Conservation (phyloP, 1,284 basidiomycete genomes). For the Nidula niveotomentosa region DNA sequence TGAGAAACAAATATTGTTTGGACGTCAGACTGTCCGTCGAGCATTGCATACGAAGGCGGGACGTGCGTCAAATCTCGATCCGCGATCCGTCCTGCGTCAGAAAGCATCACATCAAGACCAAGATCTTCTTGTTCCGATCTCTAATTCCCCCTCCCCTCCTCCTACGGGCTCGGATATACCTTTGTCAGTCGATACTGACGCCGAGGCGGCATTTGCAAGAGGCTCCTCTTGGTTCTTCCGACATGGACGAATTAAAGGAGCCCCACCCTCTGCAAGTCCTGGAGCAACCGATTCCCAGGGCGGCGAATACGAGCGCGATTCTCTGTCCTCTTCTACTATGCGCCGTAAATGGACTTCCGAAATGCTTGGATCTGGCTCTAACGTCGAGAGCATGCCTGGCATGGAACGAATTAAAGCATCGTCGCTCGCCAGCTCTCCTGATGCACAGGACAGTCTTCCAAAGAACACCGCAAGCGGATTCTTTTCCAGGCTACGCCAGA, state of each 20-base stretch:
- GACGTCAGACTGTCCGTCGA: conserved; percentile 73
- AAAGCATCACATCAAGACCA: conserved; percentile 12
- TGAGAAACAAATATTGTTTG: conserved; percentile 82
- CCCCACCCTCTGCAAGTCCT: conserved; percentile 17
- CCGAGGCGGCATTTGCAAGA: conserved; percentile 49
- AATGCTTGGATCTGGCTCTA: conserved; percentile 26
- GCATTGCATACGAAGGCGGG: conserved; percentile 25
- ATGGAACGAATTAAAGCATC: neutral
- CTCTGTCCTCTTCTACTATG: conserved; percentile 36
- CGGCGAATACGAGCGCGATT: conserved; percentile 23
- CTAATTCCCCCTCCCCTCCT: conserved; percentile 26
- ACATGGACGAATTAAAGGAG: conserved; percentile 24
- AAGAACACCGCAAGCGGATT: conserved; percentile 24
- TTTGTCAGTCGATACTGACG: conserved; percentile 61
- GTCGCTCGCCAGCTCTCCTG: conserved; percentile 2
- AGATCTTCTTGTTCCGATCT: conserved; percentile 7
- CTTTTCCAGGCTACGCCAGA: conserved; percentile 46
- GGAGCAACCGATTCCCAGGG: neutral
- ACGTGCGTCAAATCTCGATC: conserved; percentile 17
- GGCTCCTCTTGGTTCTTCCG: conserved; percentile 48
- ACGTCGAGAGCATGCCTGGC: neutral
- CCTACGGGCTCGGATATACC: conserved; percentile 46
- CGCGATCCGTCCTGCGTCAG: conserved; percentile 19
- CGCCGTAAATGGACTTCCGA: conserved; percentile 48
- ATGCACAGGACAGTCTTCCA: neutral